A percentile compares a stretch with the other conserved stretches of the same genome.
phyloP scores from a whole-genome alignment of 2,329 filamentous ascomycete genomes.

The Hypoxylon sp. region DNA sequence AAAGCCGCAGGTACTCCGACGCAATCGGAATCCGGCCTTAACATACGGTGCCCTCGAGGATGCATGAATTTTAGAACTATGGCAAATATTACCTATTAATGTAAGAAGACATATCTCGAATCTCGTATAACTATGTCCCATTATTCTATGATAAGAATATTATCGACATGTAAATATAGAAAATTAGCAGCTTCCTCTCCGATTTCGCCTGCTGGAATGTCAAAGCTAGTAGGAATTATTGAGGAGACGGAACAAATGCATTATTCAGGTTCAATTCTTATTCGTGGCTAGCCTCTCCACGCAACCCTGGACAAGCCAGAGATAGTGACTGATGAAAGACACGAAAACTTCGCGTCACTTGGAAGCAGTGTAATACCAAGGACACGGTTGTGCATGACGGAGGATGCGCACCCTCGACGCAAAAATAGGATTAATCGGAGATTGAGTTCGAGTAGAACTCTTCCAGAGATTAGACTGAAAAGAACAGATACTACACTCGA shows the following conservation, averaged over 20 bases:
- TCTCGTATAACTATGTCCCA: too few species aligned
- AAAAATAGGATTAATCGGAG: conserved; percentile 1
- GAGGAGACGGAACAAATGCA: neutral
- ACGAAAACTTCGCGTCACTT: neutral
- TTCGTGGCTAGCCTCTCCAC: neutral
- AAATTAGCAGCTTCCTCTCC: too few species aligned
- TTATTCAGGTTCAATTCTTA: too few species aligned
- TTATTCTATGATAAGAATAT: too few species aligned
- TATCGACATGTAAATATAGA: too few species aligned
- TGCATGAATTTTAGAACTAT: neutral
- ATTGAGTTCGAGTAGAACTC: neutral
- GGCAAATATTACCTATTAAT: neutral
- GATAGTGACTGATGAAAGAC: neutral
- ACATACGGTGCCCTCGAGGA: neutral
- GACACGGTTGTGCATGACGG: neutral
- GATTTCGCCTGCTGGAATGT: too few species aligned
- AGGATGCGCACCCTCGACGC: neutral
- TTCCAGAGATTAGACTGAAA: conserved; percentile 1
- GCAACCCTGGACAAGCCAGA: conserved; percentile 1
- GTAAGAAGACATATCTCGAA: neutral
- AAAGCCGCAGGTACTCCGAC: too few species aligned
- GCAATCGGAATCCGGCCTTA: neutral
- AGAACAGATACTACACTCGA: conserved; percentile 90
- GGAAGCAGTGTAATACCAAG: neutral
- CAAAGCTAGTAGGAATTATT: neutral